Conservation (phyloP, 75 land plant genomes). For the Pinus albicaulis region DNA sequence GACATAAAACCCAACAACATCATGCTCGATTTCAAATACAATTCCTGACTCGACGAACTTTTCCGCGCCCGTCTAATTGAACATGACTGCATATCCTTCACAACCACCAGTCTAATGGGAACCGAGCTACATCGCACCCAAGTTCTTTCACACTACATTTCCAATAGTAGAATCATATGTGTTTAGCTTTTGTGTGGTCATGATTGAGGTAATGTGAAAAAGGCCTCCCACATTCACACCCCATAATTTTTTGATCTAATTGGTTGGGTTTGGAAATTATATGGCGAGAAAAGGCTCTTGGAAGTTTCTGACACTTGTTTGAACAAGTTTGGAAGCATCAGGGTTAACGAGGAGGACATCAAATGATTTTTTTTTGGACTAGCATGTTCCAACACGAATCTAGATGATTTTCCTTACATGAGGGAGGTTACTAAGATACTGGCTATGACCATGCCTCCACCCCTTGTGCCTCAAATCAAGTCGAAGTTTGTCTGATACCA, state of each 20-base stretch:
- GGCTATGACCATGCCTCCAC: no score
- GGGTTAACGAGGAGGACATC: no score
- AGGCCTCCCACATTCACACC: conserved; percentile 20
- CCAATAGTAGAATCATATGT: conserved; percentile 45
- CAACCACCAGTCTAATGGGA: conserved; percentile 25
- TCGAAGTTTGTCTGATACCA: no score
- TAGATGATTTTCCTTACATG: no score
- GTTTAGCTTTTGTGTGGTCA: conserved; percentile 46
- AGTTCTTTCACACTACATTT: conserved; percentile 23
- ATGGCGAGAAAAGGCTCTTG: conserved; percentile 18
- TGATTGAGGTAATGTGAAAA: conserved; percentile 38
- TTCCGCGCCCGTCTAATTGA: not conserved
- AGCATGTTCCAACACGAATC: no score
- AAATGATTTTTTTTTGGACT: no score
- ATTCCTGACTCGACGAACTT: not conserved
- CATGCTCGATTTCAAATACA: not conserved
- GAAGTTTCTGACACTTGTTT: conserved; percentile 32
- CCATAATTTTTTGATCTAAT: conserved; percentile 43
- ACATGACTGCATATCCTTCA: not conserved
- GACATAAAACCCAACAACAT: conserved; percentile 5
- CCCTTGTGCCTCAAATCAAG: no score
- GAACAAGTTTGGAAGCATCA: conserved; percentile 12
- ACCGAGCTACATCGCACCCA: conserved; percentile 50
- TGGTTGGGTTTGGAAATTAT: conserved; percentile 57
- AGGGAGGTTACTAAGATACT: no score